phyloP scores from a whole-genome alignment of 441 rosid genomes.

The Populus hybrid region DNA sequence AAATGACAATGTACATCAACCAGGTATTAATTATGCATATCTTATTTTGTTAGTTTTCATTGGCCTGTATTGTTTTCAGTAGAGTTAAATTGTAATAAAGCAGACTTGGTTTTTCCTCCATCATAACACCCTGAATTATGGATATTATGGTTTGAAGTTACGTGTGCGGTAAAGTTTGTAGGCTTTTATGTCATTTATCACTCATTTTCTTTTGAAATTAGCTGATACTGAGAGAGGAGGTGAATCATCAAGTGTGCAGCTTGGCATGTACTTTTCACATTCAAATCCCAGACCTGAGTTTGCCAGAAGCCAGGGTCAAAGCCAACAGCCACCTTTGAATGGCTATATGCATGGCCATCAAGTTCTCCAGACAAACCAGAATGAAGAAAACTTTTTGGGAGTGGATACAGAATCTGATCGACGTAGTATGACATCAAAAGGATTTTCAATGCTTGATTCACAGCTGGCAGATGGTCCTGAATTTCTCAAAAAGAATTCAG shows the following conservation, averaged over 20 bases:
- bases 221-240: conserved; percentile 54
- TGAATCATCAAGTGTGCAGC: conserved; percentile 45
- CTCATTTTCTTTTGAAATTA: conserved; percentile 29
- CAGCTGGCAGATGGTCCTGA: conserved; percentile 44
- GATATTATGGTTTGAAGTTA: background rate
- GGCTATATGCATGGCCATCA: conserved; percentile 61
- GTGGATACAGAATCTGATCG: conserved; percentile 49
- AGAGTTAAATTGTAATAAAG: background rate
- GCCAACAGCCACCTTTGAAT: conserved; percentile 46
- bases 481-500: conserved; percentile 42
- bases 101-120: background rate
- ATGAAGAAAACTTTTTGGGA: conserved; percentile 57
- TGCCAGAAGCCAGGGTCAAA: conserved; percentile 43
- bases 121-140: background rate
- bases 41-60: background rate
- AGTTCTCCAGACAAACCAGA: conserved; percentile 43
- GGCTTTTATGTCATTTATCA: background rate
- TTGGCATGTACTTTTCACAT: conserved; percentile 49
- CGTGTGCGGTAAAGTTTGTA: background rate
- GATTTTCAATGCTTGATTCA: conserved; percentile 43
- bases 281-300: conserved; percentile 52
- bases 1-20: conserved; percentile 32
- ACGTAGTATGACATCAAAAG: conserved; percentile 48
- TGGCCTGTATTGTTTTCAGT: background rate
- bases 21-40: conserved; percentile 46